These are phyloP conservation scores for Ceratocystiopsis minuta DNA, from an alignment of 2,329 filamentous ascomycete species.

Conservation along the genomic window DNA sequence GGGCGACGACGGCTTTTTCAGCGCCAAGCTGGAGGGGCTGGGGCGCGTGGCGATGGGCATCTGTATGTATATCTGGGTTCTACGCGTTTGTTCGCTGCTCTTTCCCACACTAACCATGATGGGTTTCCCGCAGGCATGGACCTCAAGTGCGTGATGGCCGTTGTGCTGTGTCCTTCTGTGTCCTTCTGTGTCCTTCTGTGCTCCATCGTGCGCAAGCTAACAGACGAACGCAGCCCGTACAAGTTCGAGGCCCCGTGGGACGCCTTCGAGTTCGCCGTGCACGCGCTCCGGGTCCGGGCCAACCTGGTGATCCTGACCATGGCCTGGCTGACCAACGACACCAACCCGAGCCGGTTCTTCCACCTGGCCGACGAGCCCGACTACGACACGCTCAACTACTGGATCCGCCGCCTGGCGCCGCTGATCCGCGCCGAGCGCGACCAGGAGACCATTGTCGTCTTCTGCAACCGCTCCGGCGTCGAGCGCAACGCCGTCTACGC, in stretches of 20 bases:
- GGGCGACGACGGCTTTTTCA: conserved; percentile 31
- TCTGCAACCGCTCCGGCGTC: conserved; percentile 51
- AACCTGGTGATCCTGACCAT: conserved; percentile 54
- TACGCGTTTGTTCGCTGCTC: too few species aligned
- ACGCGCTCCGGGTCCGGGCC: conserved; percentile 36
- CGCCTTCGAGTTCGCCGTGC: conserved; percentile 33
- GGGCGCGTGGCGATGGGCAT: conserved; percentile 40
- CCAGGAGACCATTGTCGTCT: conserved; percentile 48
- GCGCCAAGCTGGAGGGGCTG: conserved; percentile 25
- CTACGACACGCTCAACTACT: conserved; percentile 57
- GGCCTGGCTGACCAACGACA: conserved; percentile 56
- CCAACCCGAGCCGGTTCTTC: conserved; percentile 27
- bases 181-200: neutral
- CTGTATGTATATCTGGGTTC: conserved; percentile 32
- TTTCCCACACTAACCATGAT: too few species aligned
- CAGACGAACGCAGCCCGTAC: conserved; percentile 22
- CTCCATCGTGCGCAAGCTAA: conserved; percentile 3
- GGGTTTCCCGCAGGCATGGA: too few species aligned
- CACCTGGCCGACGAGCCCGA: conserved; percentile 41
- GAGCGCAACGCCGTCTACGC: conserved; percentile 53
- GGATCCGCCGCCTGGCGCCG: conserved; percentile 54
- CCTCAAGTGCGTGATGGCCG: neutral
- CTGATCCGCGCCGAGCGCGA: conserved; percentile 31
- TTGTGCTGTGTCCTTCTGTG: neutral
- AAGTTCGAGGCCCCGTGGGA: conserved; percentile 31